These are phyloP conservation scores for Knufia fluminis DNA, from an alignment of 2,329 filamentous ascomycete genomes.

Conservation along the genomic window DNA sequence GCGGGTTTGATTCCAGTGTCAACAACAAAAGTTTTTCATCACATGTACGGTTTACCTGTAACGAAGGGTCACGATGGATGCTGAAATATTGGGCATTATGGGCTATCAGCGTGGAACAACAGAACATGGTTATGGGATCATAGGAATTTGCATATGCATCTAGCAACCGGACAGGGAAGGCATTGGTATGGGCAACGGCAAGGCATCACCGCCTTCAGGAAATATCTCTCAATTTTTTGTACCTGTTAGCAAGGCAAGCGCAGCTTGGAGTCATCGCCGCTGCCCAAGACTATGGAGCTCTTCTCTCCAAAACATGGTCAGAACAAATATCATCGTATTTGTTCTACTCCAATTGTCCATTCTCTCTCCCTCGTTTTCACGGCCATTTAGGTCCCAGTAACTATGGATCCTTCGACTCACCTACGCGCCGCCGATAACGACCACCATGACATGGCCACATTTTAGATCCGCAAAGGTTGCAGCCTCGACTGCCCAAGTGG, in stretches of 20 bases:
- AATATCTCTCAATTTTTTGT: neutral
- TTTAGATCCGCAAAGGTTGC: too few species aligned
- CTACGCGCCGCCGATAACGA: too few species aligned
- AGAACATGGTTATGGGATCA: constrained; percentile 1
- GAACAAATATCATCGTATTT: neutral
- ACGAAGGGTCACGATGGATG: neutral
- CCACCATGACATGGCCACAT: too few species aligned
- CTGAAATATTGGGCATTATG: neutral
- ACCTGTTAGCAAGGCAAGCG: neutral
- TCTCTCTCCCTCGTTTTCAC: too few species aligned
- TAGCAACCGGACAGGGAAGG: neutral
- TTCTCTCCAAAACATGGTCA: neutral
- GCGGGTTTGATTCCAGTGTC: neutral
- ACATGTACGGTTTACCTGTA: neutral
- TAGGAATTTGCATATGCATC: neutral
- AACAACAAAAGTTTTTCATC: constrained; percentile 3
- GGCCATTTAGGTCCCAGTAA: too few species aligned
- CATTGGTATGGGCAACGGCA: neutral
- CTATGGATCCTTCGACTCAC: too few species aligned
- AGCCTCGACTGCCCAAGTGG: too few species aligned
- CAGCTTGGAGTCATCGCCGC: neutral
- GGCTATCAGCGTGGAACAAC: neutral
- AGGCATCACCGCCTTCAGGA: neutral
- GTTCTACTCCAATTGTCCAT: neutral
- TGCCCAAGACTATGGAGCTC: neutral